Evolutionary conservation across 1,284 basidiomycete genomes (phyloP).

Genomic region (Fomitopsis betulina): DNA sequence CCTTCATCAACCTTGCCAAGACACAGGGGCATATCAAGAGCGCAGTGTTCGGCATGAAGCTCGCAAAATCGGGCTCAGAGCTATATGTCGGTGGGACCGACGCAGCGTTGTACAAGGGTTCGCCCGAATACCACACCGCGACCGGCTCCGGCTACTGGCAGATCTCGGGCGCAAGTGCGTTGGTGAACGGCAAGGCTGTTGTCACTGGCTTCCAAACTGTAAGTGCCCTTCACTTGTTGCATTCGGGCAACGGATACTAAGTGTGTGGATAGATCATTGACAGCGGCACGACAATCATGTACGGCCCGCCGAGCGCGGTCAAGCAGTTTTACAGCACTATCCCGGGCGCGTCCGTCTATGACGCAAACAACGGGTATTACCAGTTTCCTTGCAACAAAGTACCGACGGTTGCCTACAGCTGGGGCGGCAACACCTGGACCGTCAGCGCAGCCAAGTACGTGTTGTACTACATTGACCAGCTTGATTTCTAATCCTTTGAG

Average conservation of each 20-base stretch:
- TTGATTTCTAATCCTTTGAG: neutral
- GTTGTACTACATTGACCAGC: neutral
- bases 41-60: conserved; percentile 52
- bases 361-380: conserved; percentile 31
- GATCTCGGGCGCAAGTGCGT: conserved; percentile 30
- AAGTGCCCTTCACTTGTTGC: neutral
- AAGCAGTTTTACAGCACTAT: conserved; percentile 39
- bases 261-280: conserved; percentile 25
- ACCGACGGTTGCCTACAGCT: conserved; percentile 35
- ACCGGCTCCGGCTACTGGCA: conserved; percentile 35
- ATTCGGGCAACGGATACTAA: neutral
- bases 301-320: conserved; percentile 40
- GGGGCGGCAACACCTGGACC: conserved; percentile 36
- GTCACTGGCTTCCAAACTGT: conserved; percentile 25
- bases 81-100: conserved; percentile 56
- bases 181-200: conserved; percentile 24
- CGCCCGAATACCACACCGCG: conserved; percentile 19
- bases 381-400: conserved; percentile 35
- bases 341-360: conserved; percentile 31
- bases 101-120: conserved; percentile 33
- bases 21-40: conserved; percentile 31
- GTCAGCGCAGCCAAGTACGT: conserved; percentile 27
- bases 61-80: conserved; percentile 39
- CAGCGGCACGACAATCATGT: conserved; percentile 46
- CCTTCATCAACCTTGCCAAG: conserved; percentile 45